Evolutionary conservation across 768 basidiomycete species (phyloP), one percentile per base, ranked within the genome.

Genomic region (Naematelia aurantialba): DNA sequence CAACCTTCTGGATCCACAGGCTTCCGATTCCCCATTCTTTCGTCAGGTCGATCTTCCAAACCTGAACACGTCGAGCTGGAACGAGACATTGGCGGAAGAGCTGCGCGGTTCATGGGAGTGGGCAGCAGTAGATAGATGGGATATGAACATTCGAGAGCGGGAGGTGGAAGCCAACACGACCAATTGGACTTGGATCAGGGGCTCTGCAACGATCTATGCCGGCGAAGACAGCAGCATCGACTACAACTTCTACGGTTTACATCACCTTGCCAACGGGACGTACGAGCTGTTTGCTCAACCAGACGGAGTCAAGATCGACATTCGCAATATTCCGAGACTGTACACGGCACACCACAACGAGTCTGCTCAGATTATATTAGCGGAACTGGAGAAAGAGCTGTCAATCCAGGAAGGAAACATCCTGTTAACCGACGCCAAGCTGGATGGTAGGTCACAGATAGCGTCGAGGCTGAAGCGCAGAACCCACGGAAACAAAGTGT

Each of bases 171-270:
- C 27, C 3, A 47, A 19, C 21, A 19, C 21, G 19, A 55, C 59
- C 12, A 73, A 72, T 10, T 74, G 71, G 70, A 51, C 59, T 8
- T 76, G 75, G 75, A 55, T 75, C 12, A 66, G 61, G 59, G 69
- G 65, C 30, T 55, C 51, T 21, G 27, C 56, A 2, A 66, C 62
- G 8, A 51, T 74, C 19, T 54, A 63, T 3, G 44, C 69, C 1
- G 39, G 21, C 5, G 45, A 53, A 39, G 51, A 60, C 14, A 53
- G n/a, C n/a, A n/a, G 17, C 34, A 58, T 74, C 21, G 66, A 62
- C 4, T 77, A 77, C 48, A 59, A 66, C 29, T 67, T 77, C 44
- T 65, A 60, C 31, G 75, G 75, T 5, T 51, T 77, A 10, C 75
- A 77, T 59, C 53, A 70, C 51, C 19, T 60, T 1, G 65, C 70